phyloP scores from a whole-genome alignment of 2,329 filamentous ascomycete genomes.

The Pestalotiopsis sp. region DNA sequence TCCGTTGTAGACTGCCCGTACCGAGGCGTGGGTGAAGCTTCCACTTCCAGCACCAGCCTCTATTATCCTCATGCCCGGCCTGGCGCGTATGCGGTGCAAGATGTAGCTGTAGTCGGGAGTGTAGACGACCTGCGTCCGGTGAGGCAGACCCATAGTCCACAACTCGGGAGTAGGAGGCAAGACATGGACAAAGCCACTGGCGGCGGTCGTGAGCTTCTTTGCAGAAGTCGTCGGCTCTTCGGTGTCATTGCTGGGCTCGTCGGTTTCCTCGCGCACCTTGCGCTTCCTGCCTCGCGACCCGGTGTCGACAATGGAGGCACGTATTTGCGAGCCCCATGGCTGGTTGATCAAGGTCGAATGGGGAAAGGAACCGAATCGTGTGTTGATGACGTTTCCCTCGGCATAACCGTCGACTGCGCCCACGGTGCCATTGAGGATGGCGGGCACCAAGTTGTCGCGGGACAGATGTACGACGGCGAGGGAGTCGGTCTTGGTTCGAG shows the following conservation, averaged over 20 bases:
- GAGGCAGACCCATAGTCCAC: constrained; percentile 80
- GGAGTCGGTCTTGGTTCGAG: constrained; percentile 61
- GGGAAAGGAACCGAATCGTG: constrained; percentile 88
- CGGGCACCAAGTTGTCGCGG: constrained; percentile 80
- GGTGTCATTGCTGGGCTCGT: constrained; percentile 42
- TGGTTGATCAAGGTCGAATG: constrained; percentile 76
- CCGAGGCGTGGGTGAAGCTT: constrained; percentile 81
- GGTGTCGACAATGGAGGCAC: constrained; percentile 88
- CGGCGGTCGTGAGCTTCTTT: constrained; percentile 51
- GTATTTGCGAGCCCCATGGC: constrained; percentile 90
- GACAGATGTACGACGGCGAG: constrained; percentile 88
- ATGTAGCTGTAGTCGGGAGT: constrained; percentile 87
- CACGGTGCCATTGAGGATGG: constrained; percentile 66
- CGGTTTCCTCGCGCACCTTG: constrained; percentile 56
- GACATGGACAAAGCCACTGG: constrained; percentile 76
- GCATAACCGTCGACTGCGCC: constrained; percentile 72
- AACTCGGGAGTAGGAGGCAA: constrained; percentile 79
- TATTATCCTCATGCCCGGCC: constrained; percentile 74
- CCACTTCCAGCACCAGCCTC: constrained; percentile 83
- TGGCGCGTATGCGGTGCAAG: constrained; percentile 72
- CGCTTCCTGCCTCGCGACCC: constrained; percentile 80
- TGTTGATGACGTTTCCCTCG: constrained; percentile 83
- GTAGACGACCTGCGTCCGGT: constrained; percentile 85
- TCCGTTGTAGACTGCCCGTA: constrained; percentile 75
- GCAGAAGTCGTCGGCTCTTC: constrained; percentile 23